Evolutionary conservation across 2,329 filamentous ascomycete genomes (phyloP).

Genomic region (Penicillium sclerotigenum): DNA sequence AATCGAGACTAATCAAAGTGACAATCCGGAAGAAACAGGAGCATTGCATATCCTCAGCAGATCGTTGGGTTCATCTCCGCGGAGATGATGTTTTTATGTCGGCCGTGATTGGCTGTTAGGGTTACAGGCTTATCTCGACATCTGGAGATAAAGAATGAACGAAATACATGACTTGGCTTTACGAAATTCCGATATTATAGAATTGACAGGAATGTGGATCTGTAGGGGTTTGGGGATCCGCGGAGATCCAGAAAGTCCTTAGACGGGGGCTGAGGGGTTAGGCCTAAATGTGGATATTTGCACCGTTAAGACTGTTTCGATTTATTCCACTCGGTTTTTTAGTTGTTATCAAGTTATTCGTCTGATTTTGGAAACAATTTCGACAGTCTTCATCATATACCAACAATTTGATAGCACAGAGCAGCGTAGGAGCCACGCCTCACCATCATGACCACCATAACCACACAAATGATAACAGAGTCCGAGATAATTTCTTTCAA

Average conservation of each 20-base stretch:
- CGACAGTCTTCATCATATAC: neutral
- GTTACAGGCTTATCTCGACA: conserved; percentile 3
- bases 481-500: conserved; percentile 19
- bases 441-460: conserved; percentile 31
- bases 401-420: neutral
- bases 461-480: conserved; percentile 17
- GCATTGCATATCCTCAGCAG: neutral
- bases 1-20: neutral
- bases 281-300: neutral
- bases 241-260: neutral
- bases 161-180: neutral
- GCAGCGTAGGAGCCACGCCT: neutral
- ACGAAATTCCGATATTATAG: neutral
- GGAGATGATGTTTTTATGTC: conserved; percentile 11
- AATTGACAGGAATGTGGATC: neutral
- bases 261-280: neutral
- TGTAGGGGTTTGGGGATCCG: neutral
- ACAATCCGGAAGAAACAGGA: conserved; percentile 10
- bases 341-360: neutral
- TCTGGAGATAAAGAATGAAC: conserved; percentile 5
- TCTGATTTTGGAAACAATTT: neutral
- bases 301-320: neutral
- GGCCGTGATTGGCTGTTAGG: conserved; percentile 9
- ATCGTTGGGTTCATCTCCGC: too few relatives aligned
- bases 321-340: neutral